Base-by-base conservation (phyloP, 441 rosid genomes). In the Isatis lusitanica region DNA sequence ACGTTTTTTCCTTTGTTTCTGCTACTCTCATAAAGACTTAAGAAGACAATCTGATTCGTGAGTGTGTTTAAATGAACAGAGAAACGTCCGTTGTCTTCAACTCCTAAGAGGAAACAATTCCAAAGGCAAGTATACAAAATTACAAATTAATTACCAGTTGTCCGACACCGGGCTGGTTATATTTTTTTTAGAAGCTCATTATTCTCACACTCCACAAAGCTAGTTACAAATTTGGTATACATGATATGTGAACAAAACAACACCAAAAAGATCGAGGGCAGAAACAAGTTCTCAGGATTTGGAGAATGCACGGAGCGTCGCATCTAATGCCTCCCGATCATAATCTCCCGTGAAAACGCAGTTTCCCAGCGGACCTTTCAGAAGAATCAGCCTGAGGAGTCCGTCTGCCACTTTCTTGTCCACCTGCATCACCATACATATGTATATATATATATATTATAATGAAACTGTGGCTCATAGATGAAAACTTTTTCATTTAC, bases 361-460 rank as follows among this genome's bases (percentile, higher is more conserved):
- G 70, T 86, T 91, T 68, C 97, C 97, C 6, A 93, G 84, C 55
- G 95, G 88, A 31, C 98, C 99, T 85, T 93, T 88, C 51, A 95
- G 83, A 68, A 95, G 95, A 80, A 95, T 91, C 62, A 95, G 96
- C 87, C 97, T 85, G 66, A 93, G 84, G 51, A 91, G 68, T 59
- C 99, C 98, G 69, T 95, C 99, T 3, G 97, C 98, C 11, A 95
- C 99, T 85, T 93, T 95, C 88, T 95, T 95, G 84, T 95, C 99
- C 40, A 93, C 98, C 99, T 92, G 84, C 66, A 73, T 47, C 46
- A 40, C 53, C 17, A 35, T 40, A 26, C 24, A 44, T 17, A 21
- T 44, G n/a, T n/a, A n/a, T n/a, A 35, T 40, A 26, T 17, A 44
- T 17, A 16, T 30, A 44, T 26, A 63, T 64, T 5, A 36, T 57